Evolutionary conservation across 352 stramenopile species (phyloP), one percentile per base, ranked within the genome.

Genomic region (Pythium rhizo-oryzae): DNA sequence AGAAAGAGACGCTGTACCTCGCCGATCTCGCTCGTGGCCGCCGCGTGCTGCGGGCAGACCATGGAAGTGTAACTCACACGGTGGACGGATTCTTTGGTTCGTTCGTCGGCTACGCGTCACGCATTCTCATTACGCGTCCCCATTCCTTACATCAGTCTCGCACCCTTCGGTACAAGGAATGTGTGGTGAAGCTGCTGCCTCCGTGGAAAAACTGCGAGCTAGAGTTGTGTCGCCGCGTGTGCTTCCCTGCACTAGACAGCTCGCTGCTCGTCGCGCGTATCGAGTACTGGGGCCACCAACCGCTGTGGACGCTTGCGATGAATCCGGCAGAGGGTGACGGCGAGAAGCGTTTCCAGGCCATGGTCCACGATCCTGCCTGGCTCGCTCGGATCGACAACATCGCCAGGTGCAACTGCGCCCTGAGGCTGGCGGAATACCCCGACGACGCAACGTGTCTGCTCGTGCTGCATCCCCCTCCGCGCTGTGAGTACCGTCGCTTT

Each of bases 1-100:
- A 53, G 46, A 53, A 53, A 21, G n/a, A 53, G 46, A 53, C n/a
- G n/a, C 46, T 53, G 19, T 52, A 53, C 46, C 46, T 53, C 46
- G 46, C 21, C 25, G 46, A 53, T 15, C 46, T 53, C 13, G 19
- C n/a, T 12, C 46, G 25, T 21, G 19, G 46, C 46, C n/a, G 25
- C 46, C 46, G 24, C 46, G 46, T 18, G 37, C 37, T 43, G 11
- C 9, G 9, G 37, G 11, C 11, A 53, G n/a, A 53, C 19, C 21
- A 18, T 30, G 30, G 30, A 18, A 43, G 37, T 12, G 37, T 9
- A 18, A 43, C 37, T 12, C 37, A 12, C 9, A 18, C 37, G 15
- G 28, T 33, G 28, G 28, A 43, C 37, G 11, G 11, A 43, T 18
- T 3, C 15, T 18, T 12, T n/a, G n/a, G 15, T 43, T 18, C 37